phyloP scores from a whole-genome alignment of 306 rosid genomes.

The Begonia peltatifolia region DNA sequence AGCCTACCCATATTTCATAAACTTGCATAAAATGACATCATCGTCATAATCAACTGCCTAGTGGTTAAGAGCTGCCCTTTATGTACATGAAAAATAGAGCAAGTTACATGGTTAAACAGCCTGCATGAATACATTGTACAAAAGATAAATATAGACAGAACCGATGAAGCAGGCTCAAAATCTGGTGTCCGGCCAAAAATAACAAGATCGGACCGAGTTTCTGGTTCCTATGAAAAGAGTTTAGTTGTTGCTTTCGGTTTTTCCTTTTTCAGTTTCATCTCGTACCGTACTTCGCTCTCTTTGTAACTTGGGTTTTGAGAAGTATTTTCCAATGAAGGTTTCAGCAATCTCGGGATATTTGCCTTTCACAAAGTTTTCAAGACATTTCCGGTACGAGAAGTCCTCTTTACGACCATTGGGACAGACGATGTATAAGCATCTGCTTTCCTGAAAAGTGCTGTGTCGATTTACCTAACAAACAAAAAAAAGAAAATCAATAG shows the following conservation, averaged over 20 bases:
- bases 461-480: conserved; percentile 56
- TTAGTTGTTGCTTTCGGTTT: background rate
- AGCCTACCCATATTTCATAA: conserved; percentile 1
- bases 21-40: background rate
- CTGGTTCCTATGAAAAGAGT: background rate
- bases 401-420: conserved; percentile 63
- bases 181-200: too few relatives aligned
- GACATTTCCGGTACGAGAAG: conserved; percentile 67
- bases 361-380: conserved; percentile 35
- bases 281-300: conserved; percentile 3
- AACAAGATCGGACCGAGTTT: background rate
- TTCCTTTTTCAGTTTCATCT: conserved; percentile 7
- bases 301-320: conserved; percentile 31
- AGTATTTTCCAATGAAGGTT: conserved; percentile 47
- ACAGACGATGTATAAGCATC: conserved; percentile 59
- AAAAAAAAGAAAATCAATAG: conserved; percentile 1
- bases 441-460: conserved; percentile 50
- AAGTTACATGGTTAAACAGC: conserved; percentile 1
- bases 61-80: conserved; percentile 1
- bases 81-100: conserved; percentile 4
- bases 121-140: too few relatives aligned
- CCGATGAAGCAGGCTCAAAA: too few relatives aligned
- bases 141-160: too few relatives aligned
- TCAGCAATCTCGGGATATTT: conserved; percentile 59
- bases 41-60: background rate